Conservation (phyloP, 2,329 filamentous ascomycete species). For the Alternaria arborescens region DNA sequence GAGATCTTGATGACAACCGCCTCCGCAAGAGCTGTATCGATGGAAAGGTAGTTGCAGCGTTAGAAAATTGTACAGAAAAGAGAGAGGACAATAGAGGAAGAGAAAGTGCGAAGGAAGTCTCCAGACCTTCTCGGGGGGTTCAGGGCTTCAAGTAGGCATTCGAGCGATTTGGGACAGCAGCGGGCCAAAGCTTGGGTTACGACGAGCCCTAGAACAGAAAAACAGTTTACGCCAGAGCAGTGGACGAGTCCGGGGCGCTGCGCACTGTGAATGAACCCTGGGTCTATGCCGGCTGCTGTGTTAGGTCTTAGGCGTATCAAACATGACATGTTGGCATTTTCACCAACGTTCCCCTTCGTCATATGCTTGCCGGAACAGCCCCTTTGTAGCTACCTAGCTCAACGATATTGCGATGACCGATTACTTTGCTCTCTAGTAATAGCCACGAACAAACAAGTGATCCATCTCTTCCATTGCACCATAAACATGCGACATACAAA, state of each 20-base stretch:
- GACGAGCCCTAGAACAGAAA: slow-evolving; percentile 41
- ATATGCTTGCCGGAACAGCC: not conserved
- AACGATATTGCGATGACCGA: not conserved
- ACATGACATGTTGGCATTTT: slow-evolving; percentile 10
- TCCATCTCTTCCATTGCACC: slow-evolving; percentile 22
- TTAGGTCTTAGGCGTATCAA: slow-evolving; percentile 19
- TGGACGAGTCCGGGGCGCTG: slow-evolving; percentile 23
- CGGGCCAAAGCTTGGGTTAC: slow-evolving; percentile 46
- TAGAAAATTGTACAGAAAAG: slow-evolving; percentile 29
- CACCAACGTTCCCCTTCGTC: not conserved
- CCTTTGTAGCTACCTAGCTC: not conserved
- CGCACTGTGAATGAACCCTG: slow-evolving; percentile 23
- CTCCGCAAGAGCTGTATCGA: slow-evolving; percentile 30
- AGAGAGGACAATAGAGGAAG: slow-evolving; percentile 32
- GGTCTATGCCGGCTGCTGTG: slow-evolving; percentile 21
- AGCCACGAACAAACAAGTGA: not conserved
- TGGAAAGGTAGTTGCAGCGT: slow-evolving; percentile 31
- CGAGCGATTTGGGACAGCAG: slow-evolving; percentile 45
- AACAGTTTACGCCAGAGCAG: slow-evolving; percentile 43
- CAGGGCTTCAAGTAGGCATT: slow-evolving; percentile 38
- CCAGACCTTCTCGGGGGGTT: slow-evolving; percentile 19
- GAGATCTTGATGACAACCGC: slow-evolving; percentile 42
- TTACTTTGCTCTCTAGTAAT: not conserved
- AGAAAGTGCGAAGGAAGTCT: slow-evolving; percentile 34
- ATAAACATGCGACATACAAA: slow-evolving; percentile 24